Percentiles rank a stretch among this genome's conserved stretches.
Evolutionary conservation across 768 basidiomycete genomes (phyloP).

Genomic region (Russula earlei): DNA sequence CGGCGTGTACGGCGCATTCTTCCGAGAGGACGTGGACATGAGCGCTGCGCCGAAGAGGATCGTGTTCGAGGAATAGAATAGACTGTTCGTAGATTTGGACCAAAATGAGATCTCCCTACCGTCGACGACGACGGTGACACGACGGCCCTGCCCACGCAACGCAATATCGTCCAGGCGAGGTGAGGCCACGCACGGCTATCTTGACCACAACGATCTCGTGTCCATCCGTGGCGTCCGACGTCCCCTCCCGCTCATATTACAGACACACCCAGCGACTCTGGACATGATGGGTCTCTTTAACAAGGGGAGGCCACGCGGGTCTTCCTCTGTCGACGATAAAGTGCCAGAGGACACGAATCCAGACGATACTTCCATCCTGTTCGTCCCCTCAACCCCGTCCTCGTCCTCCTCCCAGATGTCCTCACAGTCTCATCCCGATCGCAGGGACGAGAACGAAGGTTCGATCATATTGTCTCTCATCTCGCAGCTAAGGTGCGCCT

Average conservation of each 20-base stretch:
- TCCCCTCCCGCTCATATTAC: neutral
- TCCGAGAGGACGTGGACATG: conserved; percentile 53
- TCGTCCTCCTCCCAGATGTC: conserved; percentile 15
- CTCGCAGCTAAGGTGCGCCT: conserved; percentile 69
- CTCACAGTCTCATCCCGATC: conserved; percentile 23
- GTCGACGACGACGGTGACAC: neutral
- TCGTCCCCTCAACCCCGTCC: conserved; percentile 31
- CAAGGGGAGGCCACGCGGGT: conserved; percentile 60
- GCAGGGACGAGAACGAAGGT: conserved; percentile 87
- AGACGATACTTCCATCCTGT: conserved; percentile 87
- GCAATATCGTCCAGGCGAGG: too few species aligned
- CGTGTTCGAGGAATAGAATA: conserved; percentile 39
- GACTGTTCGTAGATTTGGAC: neutral
- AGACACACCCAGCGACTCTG: neutral
- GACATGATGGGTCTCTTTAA: conserved; percentile 70
- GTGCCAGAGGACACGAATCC: conserved; percentile 76
- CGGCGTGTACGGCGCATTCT: conserved; percentile 83
- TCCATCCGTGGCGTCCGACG: too few species aligned
- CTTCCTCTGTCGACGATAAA: conserved; percentile 50
- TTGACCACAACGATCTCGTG: too few species aligned
- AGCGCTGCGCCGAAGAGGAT: conserved; percentile 67
- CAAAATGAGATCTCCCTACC: neutral
- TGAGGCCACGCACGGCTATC: too few species aligned
- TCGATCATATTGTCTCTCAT: conserved; percentile 83
- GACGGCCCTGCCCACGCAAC: too few species aligned